A percentile compares a stretch with the other conserved stretches of the same genome.
These are phyloP conservation scores for Arabidopsis lyrata DNA, from an alignment of 441 rosid species.

Conservation along the genomic window DNA sequence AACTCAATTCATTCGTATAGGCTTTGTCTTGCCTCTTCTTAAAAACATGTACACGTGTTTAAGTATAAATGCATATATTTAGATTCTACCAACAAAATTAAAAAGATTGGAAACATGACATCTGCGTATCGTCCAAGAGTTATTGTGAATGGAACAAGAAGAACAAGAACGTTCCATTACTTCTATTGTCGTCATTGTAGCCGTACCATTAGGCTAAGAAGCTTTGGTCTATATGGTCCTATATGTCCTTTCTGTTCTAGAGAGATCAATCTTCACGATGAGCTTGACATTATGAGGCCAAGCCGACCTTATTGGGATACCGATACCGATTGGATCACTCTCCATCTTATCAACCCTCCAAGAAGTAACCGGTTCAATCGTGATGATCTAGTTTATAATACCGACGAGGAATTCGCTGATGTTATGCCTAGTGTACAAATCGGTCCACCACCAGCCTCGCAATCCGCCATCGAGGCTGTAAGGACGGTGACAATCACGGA, in stretches of 20 bases:
- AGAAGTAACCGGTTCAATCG: constrained; percentile 15
- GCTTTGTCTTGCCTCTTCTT: constrained; percentile 33
- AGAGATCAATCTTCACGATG: constrained; percentile 50
- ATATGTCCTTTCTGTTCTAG: constrained; percentile 65
- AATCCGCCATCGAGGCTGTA: constrained; percentile 59
- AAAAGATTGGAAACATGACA: constrained; percentile 49
- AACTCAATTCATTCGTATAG: constrained; percentile 32
- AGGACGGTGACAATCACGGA: constrained; percentile 48
- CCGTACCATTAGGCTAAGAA: constrained; percentile 56
- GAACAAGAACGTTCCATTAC: constrained; percentile 71
- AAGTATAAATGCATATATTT: constrained; percentile 16
- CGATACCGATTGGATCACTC: constrained; percentile 64
- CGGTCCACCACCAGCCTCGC: constrained; percentile 60
- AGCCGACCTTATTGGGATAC: constrained; percentile 53
- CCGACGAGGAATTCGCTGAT: constrained; percentile 30
- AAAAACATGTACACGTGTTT: constrained; percentile 32
- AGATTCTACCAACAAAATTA: neutral
- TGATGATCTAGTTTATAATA: constrained; percentile 26
- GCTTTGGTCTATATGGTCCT: constrained; percentile 48
- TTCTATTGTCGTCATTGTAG: constrained; percentile 73
- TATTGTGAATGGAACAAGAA: constrained; percentile 55
- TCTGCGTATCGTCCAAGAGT: constrained; percentile 55
- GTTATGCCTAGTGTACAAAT: constrained; percentile 44
- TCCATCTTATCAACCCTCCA: constrained; percentile 49
- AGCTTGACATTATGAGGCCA: constrained; percentile 57